These are phyloP conservation scores for Pseudognaphalium luteoalbum DNA, from an alignment of 129 eudicot genomes.

Conservation along the genomic window DNA sequence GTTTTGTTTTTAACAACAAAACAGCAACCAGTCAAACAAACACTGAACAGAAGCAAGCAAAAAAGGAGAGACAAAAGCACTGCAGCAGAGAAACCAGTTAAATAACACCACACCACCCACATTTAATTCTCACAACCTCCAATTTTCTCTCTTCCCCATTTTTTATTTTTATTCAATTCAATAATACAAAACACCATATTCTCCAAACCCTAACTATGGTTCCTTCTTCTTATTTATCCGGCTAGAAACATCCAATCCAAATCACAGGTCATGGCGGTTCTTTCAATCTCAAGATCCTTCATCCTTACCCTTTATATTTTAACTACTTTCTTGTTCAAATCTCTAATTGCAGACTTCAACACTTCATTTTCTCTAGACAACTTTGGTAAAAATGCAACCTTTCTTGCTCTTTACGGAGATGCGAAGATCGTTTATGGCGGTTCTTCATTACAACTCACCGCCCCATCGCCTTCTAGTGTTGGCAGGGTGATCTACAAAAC, in stretches of 20 bases:
- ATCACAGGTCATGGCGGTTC: constrained; percentile 40
- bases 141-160: constrained; percentile 31
- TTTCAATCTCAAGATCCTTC: constrained; percentile 45
- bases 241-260: constrained; percentile 12
- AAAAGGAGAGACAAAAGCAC: constrained; percentile 31
- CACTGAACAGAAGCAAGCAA: constrained; percentile 31
- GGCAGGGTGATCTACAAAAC: constrained; percentile 62
- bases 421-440: constrained; percentile 49
- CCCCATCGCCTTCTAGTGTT: constrained; percentile 40
- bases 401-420: constrained; percentile 61
- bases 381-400: constrained; percentile 47
- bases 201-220: constrained; percentile 32
- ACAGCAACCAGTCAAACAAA: constrained; percentile 27
- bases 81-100: constrained; percentile 44
- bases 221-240: constrained; percentile 19
- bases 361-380: constrained; percentile 49
- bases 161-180: background rate
- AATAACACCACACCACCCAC: constrained; percentile 26
- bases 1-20: background rate
- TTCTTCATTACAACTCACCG: constrained; percentile 48
- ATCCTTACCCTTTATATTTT: constrained; percentile 23
- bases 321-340: constrained; percentile 41
- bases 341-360: constrained; percentile 41
- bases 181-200: background rate
- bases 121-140: constrained; percentile 77